Evolutionary conservation across 2,329 filamentous ascomycete species (phyloP), one percentile per base, ranked within the genome.

Genomic region (Trichoderma hamatum): DNA sequence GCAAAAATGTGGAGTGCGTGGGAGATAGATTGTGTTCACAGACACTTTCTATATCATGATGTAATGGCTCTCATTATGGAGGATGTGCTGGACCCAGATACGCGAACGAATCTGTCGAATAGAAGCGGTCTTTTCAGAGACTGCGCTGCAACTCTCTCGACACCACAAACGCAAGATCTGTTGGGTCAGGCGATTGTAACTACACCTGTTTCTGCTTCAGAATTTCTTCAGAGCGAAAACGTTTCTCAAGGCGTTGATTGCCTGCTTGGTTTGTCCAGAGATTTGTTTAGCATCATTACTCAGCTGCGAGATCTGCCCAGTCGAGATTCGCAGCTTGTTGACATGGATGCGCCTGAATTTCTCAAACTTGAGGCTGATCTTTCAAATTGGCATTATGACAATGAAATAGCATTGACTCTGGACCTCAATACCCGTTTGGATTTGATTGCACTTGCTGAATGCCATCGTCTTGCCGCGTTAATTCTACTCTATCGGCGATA

Each of bases 61-160:
- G 46, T 54, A 11, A 64, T 64, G 61, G 11, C 14, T 16, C 49
- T 64, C 30, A 28, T 64, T 16, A 64, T 64, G 61, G 61, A 64
- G 11, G 61, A 64, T 21, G 46, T 39, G 21, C 9, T 64, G 6
- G 49, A 64, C 11, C 21, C 46, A 14, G 49, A 52, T 11, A 64
- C 61, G 16, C 30, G 49, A 52, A 16, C 30, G 13, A n/a, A 30
- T 39, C 24, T 64, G 2, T 30, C 9, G 24, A 39, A 28, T 26
- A 36, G 49, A n/a, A 64, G 46, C 24, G 61, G 61, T 11, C 49
- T 32, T 21, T 63, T 54, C 4, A 54, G n/a, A 6, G 30, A 54
- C 16, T 64, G 49, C 16, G 32, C 46, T 2, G 30, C 16, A 16
- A 64, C 61, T 39, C 61, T 26, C 26, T 36, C 24, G 10, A 16